Evolutionary conservation across 1,139 yeast species (phyloP), one percentile per base, ranked within the genome.

Genomic region (Magnusiomyces fungicola): DNA sequence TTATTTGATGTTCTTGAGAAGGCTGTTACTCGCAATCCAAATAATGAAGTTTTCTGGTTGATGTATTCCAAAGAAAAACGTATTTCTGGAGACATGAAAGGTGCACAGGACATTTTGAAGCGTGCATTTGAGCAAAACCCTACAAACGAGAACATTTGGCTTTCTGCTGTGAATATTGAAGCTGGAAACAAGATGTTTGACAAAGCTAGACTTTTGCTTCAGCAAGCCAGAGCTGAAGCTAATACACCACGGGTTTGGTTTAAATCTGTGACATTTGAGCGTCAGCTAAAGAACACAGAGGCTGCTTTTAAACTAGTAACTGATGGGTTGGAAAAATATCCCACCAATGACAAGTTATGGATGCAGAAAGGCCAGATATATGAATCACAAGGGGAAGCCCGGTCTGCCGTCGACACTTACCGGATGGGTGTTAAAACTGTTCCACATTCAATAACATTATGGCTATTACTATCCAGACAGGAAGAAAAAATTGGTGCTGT

Each of bases 41-140:
- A 67, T 1, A 64, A 68, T 22, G 79, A 76, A 30, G 59, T 75
- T 3, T 72, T 88, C 49, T 74, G 80, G 67, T 65, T 88, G 49
- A 77, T 83, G 80, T 86, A 78, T 61, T 85, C 95, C 0, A 81
- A 81, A 55, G 94, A 85, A 58, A 70, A 74, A 51, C 79, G 88
- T 81, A 67, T 68, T 24, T 49, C 69, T 1, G 67, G 72, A 1
- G 80, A 84, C 57, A 59, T 74, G 1, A 64, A 60, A 0, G 73
- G 70, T 1, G 86, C 96, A 0, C 69, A 83, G 50, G 59, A 61
- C 0, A 74, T 86, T 1, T 66, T 88, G 5, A 60, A 67, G 3
- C 64, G 70, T 10, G 84, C 85, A 0, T 63, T 76, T 42, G 60
- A 69, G 3, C 52, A 60, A 12, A 63, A 71, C 24, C 77, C 81